phyloP scores from a whole-genome alignment of 352 stramenopile genomes.

The Globisporangium okanoganense region DNA sequence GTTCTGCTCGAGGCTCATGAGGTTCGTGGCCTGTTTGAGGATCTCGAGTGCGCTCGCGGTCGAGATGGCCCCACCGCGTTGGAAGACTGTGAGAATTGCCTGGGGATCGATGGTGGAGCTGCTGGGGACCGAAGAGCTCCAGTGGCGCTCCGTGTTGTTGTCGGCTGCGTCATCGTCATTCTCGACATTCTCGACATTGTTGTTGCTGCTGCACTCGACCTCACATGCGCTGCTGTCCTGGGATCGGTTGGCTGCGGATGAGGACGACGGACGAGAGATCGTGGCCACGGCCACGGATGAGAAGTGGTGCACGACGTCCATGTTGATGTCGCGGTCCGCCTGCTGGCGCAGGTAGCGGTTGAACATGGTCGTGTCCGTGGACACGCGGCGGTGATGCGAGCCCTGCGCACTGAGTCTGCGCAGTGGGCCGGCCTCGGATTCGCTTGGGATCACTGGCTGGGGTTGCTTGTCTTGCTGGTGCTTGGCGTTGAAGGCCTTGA shows the following conservation, averaged over 20 bases:
- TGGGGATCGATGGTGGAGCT: constrained; percentile 24
- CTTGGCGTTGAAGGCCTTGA: constrained; percentile 19
- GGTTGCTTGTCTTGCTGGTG: constrained; percentile 16
- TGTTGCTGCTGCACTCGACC: constrained; percentile 15
- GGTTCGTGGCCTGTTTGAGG: constrained; percentile 46
- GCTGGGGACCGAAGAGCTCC: background rate
- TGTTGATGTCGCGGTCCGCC: constrained; percentile 50
- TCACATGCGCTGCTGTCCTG: background rate
- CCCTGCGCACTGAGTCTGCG: constrained; percentile 48
- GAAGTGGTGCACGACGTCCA: constrained; percentile 57
- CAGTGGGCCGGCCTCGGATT: constrained; percentile 48
- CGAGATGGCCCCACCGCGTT: constrained; percentile 36
- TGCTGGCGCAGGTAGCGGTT: constrained; percentile 56
- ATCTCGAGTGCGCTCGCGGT: constrained; percentile 53
- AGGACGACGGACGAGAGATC: constrained; percentile 16
- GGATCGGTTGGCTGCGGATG: background rate
- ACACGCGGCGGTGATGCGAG: constrained; percentile 63
- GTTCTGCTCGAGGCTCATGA: constrained; percentile 59
- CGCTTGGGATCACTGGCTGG: constrained; percentile 19
- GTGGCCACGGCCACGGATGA: constrained; percentile 40
- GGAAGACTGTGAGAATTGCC: constrained; percentile 33
- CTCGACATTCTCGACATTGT: constrained; percentile 19
- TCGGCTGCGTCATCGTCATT: constrained; percentile 20
- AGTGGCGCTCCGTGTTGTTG: constrained; percentile 9
- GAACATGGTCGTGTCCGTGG: constrained; percentile 69